phyloP scores from a whole-genome alignment of 345 rosid species.

The Linum tenue region DNA sequence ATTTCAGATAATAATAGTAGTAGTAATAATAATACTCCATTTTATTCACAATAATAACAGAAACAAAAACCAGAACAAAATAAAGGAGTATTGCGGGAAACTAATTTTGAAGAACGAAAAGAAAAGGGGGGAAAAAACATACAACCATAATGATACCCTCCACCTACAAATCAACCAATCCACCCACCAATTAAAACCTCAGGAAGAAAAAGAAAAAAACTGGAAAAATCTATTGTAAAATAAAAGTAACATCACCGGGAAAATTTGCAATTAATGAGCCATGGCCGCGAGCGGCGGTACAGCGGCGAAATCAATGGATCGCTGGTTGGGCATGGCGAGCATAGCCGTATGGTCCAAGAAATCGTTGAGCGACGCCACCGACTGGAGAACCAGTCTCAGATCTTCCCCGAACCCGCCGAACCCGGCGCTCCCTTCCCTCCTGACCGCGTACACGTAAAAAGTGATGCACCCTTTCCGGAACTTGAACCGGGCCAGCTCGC shows the following conservation, averaged over 20 bases:
- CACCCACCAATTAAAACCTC: background rate
- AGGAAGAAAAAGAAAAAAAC: background rate
- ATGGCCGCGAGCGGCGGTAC: conserved; percentile 41
- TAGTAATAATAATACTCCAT: too few species aligned
- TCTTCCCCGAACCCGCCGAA: conserved; percentile 66
- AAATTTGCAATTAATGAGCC: conserved; percentile 43
- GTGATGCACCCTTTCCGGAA: conserved; percentile 95
- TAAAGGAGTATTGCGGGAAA: too few species aligned
- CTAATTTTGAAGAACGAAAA: too few species aligned
- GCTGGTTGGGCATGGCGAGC: conserved; percentile 90
- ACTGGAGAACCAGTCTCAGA: conserved; percentile 57
- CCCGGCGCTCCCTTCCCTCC: conserved; percentile 41
- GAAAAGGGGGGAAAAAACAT: too few species aligned
- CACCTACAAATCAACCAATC: too few species aligned
- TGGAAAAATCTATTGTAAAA: too few species aligned
- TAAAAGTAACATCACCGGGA: background rate
- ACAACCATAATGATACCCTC: too few species aligned
- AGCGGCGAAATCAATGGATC: conserved; percentile 46
- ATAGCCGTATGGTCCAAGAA: conserved; percentile 96
- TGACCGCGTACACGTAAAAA: conserved; percentile 85
- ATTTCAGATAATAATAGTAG: too few species aligned
- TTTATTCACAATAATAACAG: too few species aligned
- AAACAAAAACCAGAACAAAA: too few species aligned
- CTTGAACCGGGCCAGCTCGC: conserved; percentile 90
- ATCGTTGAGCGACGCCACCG: conserved; percentile 82